These are phyloP conservation scores for Termitomyces sp. DNA, from an alignment of 768 basidiomycete genomes.

Conservation along the genomic window DNA sequence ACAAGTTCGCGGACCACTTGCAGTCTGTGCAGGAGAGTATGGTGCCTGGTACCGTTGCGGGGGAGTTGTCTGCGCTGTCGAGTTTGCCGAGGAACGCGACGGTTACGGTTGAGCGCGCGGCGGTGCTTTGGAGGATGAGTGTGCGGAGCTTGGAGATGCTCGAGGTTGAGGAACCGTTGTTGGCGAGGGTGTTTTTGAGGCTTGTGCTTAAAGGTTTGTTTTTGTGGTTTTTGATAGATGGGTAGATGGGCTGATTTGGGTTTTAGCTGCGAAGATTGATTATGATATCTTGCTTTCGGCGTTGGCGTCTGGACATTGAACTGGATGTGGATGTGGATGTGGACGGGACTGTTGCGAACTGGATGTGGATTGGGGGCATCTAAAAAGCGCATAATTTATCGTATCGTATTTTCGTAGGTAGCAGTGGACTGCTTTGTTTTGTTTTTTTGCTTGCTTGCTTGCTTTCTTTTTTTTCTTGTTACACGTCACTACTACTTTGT, in stretches of 20 bases:
- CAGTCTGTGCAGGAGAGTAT: conserved; percentile 79
- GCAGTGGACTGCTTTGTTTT: no score
- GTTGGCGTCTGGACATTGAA: conserved; percentile 12
- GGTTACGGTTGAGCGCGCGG: conserved; percentile 73
- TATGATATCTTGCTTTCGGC: conserved; percentile 13
- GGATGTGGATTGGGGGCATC: no score
- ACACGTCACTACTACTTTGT: no score
- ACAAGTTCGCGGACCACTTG: conserved; percentile 67
- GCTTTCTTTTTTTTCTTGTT: no score
- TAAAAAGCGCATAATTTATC: no score
- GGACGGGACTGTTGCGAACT: not conserved
- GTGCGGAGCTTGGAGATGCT: conserved; percentile 50
- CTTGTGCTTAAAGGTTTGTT: conserved; percentile 66
- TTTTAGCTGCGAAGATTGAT: conserved; percentile 16
- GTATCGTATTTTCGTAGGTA: no score
- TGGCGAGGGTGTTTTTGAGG: conserved; percentile 61
- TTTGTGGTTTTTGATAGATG: no score
- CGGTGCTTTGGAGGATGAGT: conserved; percentile 78
- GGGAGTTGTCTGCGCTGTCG: conserved; percentile 83
- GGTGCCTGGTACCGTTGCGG: conserved; percentile 90
- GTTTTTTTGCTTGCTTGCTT: no score
- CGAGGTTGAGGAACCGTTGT: conserved; percentile 60
- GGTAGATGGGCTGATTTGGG: not conserved
- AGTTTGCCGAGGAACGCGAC: conserved; percentile 79
- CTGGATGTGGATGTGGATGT: not conserved